Percentiles rank a stretch among this genome's conserved stretches.
These are phyloP conservation scores for Penicillium antarcticum DNA, from an alignment of 495 filamentous ascomycete genomes.

Conservation along the genomic window DNA sequence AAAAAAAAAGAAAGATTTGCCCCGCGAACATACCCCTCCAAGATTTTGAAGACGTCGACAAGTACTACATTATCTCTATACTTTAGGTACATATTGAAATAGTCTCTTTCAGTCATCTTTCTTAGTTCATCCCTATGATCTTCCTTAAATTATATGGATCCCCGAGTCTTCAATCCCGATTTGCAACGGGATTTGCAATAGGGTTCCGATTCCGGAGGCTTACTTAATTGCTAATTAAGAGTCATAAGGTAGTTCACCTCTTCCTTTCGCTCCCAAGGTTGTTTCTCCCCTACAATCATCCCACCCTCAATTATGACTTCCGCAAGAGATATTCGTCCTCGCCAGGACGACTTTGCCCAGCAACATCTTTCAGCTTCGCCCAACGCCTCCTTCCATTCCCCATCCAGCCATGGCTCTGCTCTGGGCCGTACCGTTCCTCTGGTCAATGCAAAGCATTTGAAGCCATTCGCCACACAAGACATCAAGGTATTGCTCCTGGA, in stretches of 20 bases:
- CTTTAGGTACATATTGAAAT: neutral
- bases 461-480: constrained; percentile 92
- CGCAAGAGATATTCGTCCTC: constrained; percentile 33
- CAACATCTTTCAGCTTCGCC: constrained; percentile 63
- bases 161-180: neutral
- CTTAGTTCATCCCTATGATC: too few species aligned
- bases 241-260: constrained; percentile 10
- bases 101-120: too few species aligned
- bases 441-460: constrained; percentile 69
- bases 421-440: constrained; percentile 31
- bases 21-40: constrained; percentile 18
- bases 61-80: too few species aligned
- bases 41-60: neutral
- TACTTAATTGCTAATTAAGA: constrained; percentile 20
- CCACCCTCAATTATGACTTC: constrained; percentile 11
- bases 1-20: constrained; percentile 14
- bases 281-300: neutral
- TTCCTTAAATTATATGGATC: neutral
- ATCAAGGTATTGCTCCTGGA: constrained; percentile 95
- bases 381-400: constrained; percentile 61
- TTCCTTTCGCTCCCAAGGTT: neutral
- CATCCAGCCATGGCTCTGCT: constrained; percentile 45
- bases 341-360: constrained; percentile 29
- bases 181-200: neutral
- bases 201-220: constrained; percentile 30